A percentile compares a stretch with the other conserved stretches of the same genome.
Evolutionary conservation across 306 rosid species (phyloP).

Genomic region (Quercus dentata): DNA sequence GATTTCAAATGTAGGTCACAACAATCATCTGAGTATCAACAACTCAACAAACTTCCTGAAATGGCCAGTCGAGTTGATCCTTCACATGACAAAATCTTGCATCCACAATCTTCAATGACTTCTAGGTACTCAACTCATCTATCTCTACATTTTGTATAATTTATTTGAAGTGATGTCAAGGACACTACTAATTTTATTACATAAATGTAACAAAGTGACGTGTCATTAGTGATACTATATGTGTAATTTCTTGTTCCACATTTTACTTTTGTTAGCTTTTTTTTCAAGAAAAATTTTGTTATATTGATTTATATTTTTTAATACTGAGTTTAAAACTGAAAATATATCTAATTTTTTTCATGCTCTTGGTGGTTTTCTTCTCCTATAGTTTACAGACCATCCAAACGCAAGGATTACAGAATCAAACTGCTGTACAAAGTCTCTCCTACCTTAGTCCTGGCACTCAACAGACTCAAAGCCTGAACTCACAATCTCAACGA

Average conservation of each 20-base stretch:
- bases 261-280: not conserved
- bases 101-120: not conserved
- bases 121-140: not conserved
- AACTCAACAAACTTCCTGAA: not conserved
- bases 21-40: not conserved
- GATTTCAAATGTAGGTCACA: not conserved
- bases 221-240: too few relatives aligned
- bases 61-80: not conserved
- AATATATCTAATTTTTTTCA: not conserved
- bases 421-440: not conserved
- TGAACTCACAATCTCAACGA: not conserved
- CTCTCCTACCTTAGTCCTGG: not conserved
- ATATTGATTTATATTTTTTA: not conserved
- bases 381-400: not conserved
- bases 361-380: not conserved
- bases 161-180: not conserved
- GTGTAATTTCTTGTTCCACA: not conserved
- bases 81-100: not conserved
- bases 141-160: not conserved
- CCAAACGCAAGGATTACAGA: not conserved
- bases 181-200: too few relatives aligned
- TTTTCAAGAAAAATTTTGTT: not conserved
- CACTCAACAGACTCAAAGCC: not conserved
- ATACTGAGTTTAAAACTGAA: not conserved
- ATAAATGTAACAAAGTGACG: too few relatives aligned